Conservation (phyloP, 1,139 yeast species). For the Debaryomyces coudertii region DNA sequence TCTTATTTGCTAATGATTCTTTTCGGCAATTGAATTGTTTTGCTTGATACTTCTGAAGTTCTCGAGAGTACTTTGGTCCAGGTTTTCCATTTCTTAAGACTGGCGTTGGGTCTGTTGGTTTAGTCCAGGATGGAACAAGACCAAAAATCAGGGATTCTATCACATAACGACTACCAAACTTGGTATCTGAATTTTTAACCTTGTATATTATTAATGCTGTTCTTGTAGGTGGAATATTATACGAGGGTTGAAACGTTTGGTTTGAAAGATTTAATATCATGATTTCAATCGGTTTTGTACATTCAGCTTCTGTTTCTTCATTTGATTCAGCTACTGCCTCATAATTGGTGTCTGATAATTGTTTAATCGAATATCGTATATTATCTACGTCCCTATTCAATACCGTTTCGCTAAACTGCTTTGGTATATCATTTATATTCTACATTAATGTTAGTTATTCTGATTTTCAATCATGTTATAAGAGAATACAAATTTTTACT, state of each 20-base stretch:
- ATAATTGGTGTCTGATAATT: conserved; percentile 12
- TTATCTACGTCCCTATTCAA: conserved; percentile 6
- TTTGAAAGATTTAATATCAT: conserved; percentile 1
- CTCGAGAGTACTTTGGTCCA: conserved; percentile 31
- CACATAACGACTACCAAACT: conserved; percentile 21
- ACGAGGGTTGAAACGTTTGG: conserved; percentile 28
- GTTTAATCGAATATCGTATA: conserved; percentile 1
- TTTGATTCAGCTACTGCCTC: conserved; percentile 8
- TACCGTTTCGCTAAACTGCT: conserved; percentile 31
- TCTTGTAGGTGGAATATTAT: conserved; percentile 48
- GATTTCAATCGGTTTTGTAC: conserved; percentile 6
- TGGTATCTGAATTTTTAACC: conserved; percentile 13
- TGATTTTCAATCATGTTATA: neutral
- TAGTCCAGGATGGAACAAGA: conserved; percentile 46
- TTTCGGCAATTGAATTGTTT: conserved; percentile 63
- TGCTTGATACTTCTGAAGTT: conserved; percentile 35
- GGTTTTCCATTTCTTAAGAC: conserved; percentile 17
- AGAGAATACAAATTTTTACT: conserved; percentile 20
- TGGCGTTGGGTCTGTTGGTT: conserved; percentile 35
- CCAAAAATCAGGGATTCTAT: conserved; percentile 49
- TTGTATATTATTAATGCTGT: conserved; percentile 37
- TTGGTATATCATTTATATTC: conserved; percentile 36
- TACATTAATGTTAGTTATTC: conserved; percentile 19
- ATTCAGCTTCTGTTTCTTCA: neutral
- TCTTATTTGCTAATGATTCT: conserved; percentile 52